A percentile compares a stretch with the other conserved stretches of the same genome.
Conservation (phyloP, 2,329 filamentous ascomycete genomes). For the Zymoseptoria ardabiliae region DNA sequence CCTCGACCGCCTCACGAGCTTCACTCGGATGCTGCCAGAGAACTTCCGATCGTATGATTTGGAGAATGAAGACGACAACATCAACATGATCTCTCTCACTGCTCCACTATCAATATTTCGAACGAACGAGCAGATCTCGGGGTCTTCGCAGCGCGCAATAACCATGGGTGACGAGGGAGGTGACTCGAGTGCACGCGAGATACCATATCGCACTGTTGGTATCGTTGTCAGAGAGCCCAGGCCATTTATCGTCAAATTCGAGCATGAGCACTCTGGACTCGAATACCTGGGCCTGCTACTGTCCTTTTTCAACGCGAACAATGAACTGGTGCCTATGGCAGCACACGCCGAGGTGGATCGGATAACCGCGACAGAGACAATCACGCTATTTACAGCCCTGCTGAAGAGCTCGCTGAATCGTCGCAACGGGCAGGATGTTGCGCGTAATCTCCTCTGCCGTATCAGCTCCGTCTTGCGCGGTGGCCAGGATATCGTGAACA, state of each 20-base stretch:
- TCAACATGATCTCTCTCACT: slow-evolving; percentile 65
- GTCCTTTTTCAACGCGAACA: slow-evolving; percentile 57
- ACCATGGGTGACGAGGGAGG: not conserved
- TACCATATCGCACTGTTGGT: slow-evolving; percentile 54
- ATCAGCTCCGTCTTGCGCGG: slow-evolving; percentile 42
- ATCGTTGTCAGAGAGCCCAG: slow-evolving; percentile 71
- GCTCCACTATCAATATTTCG: slow-evolving; percentile 58
- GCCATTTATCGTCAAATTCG: slow-evolving; percentile 68
- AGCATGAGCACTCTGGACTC: slow-evolving; percentile 67
- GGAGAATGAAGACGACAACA: slow-evolving; percentile 77
- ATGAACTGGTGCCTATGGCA: slow-evolving; percentile 15
- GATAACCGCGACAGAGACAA: slow-evolving; percentile 63
- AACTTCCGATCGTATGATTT: slow-evolving; percentile 69
- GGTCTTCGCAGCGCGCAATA: not conserved
- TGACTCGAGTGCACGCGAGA: not conserved
- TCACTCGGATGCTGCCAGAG: slow-evolving; percentile 70
- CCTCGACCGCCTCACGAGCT: slow-evolving; percentile 60
- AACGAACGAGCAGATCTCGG: slow-evolving; percentile 3
- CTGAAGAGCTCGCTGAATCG: slow-evolving; percentile 39
- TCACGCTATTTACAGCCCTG: slow-evolving; percentile 65
- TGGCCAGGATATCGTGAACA: slow-evolving; percentile 66
- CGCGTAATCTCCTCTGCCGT: slow-evolving; percentile 42
- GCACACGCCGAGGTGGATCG: slow-evolving; percentile 36
- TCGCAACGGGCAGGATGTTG: slow-evolving; percentile 28
- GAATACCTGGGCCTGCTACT: slow-evolving; percentile 71